Evolutionary conservation across 768 basidiomycete species (phyloP), one percentile per base, ranked within the genome.

Genomic region (Russula sp.): DNA sequence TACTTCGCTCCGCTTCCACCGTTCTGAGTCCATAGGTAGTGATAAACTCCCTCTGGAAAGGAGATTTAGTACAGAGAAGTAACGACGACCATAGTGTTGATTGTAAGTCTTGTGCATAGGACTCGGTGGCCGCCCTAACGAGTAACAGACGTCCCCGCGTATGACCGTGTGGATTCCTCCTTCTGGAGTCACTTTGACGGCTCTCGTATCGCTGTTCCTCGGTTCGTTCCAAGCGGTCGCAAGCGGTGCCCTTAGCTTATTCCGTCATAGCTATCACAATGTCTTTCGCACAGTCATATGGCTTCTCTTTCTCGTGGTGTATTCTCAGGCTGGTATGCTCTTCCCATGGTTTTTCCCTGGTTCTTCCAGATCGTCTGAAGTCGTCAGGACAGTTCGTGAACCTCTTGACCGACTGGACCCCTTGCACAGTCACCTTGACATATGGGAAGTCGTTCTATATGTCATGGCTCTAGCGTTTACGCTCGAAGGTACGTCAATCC

Each of bases 401-500:
- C 93, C 92, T 3, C 72, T 92, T 29, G 85, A 93, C 67, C 81
- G 82, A 51, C 69, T 92, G 32, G 81, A 86, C 65, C 79, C 84
- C 13, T 70, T 75, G 10, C 78, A 77, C 41, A 67, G 68, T 55
- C 73, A 74, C n/a, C 76, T 93, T 25, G 93, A 96, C 69, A 74
- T 69, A 48, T 97, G 88, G 86, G 95, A 98, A 73, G 73, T 84
- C 55, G 68, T 85, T 10, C 76, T 98, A 32, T 98, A 98, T 70
- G 68, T 84, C 42, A 80, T 97, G 83, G 81, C 84, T 1, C 68
- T 92, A 11, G 78, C 93, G 0, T 94, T 93, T 64, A 76, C 83
- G 18, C 69, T 90, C 48, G 93, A 97, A 83, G 88, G 93, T 88
- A 67, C 62, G 76, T 69, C 55, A 10, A 45, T 34, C 16, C n/a